These are phyloP conservation scores for Tricholomella constricta DNA, from an alignment of 768 basidiomycete genomes.

Conservation along the genomic window DNA sequence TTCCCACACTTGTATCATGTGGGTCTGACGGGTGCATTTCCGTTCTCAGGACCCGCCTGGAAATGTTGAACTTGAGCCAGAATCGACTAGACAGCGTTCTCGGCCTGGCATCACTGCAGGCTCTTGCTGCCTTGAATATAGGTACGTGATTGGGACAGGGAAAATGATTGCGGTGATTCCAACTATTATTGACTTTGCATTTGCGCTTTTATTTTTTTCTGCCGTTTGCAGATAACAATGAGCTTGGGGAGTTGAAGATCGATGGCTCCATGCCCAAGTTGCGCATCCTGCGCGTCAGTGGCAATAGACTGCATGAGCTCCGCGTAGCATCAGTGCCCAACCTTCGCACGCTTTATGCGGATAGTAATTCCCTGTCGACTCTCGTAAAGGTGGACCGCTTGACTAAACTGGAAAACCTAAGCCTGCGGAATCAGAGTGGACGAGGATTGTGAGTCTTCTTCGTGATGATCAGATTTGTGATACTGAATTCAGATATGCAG, in stretches of 20 bases:
- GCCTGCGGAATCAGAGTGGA: slow-evolving; percentile 85
- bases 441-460: slow-evolving; percentile 65
- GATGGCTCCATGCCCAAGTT: slow-evolving; percentile 64
- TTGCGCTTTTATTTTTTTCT: slow-evolving; percentile 8
- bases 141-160: slow-evolving; percentile 56
- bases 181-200: slow-evolving; percentile 6
- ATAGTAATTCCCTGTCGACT: slow-evolving; percentile 69
- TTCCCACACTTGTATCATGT: slow-evolving; percentile 18
- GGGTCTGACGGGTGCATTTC: slow-evolving; percentile 10
- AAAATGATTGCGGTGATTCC: slow-evolving; percentile 14
- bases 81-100: slow-evolving; percentile 64
- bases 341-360: slow-evolving; percentile 89
- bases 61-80: slow-evolving; percentile 79
- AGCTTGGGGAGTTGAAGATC: slow-evolving; percentile 54
- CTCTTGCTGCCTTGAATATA: slow-evolving; percentile 74
- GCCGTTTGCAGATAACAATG: slow-evolving; percentile 80
- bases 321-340: slow-evolving; percentile 64
- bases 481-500: slow-evolving; percentile 28
- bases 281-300: slow-evolving; percentile 83
- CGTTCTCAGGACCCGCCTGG: slow-evolving; percentile 57
- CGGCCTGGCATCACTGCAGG: slow-evolving; percentile 63
- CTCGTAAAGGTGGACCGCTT: slow-evolving; percentile 58
- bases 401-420: slow-evolving; percentile 83
- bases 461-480: slow-evolving; percentile 24
- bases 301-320: slow-evolving; percentile 73